A percentile compares a stretch with the other conserved stretches of the same genome.
Evolutionary conservation across 441 rosid genomes (phyloP).

Genomic region (Populus hybrid): DNA sequence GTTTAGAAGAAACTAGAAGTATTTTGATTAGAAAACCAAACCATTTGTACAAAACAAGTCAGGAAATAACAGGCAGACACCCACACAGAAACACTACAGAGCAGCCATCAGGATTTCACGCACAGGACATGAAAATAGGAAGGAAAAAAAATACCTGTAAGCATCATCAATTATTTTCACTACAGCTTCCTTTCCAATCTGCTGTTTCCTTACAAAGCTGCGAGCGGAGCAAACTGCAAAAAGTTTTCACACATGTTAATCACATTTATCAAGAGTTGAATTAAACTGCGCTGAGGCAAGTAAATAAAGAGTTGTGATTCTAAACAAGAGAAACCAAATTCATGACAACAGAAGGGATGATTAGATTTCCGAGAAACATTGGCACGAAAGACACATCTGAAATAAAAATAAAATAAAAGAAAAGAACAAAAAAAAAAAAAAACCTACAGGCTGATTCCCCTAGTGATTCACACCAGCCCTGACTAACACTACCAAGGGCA

Average conservation of each 20-base stretch:
- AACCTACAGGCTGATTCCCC: background rate
- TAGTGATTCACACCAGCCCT: background rate
- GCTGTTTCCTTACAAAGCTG: conserved; percentile 44
- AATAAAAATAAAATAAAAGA: background rate
- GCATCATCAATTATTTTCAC: conserved; percentile 73
- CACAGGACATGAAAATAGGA: background rate
- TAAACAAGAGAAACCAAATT: background rate
- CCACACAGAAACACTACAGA: background rate
- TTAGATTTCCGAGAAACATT: background rate
- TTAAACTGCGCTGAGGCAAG: background rate
- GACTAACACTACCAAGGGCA: background rate
- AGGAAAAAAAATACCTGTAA: conserved; percentile 43
- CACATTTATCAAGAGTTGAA: background rate
- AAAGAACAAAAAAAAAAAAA: background rate
- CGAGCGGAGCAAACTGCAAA: background rate
- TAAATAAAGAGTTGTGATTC: background rate
- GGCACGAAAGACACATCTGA: background rate
- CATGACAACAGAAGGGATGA: background rate
- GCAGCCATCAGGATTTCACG: background rate
- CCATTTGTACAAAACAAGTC: background rate
- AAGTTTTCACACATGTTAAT: background rate
- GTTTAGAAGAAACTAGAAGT: background rate
- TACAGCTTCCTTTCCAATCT: conserved; percentile 62
- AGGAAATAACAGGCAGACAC: background rate
- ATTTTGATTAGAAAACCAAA: background rate